phyloP scores from a whole-genome alignment of 768 basidiomycete genomes.

The Calocybe indica region DNA sequence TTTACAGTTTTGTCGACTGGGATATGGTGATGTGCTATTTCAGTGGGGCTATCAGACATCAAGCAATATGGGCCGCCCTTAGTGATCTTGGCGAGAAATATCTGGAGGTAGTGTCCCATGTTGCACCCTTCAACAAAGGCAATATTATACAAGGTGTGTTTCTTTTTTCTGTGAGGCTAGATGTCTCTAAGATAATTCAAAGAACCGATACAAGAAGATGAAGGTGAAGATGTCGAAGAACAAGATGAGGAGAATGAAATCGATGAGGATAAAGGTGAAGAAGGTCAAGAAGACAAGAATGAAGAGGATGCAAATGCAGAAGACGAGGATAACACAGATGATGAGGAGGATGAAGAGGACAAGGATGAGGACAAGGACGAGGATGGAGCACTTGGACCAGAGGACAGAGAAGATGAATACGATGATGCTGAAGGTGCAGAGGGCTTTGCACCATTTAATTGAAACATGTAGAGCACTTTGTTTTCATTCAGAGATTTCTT shows the following conservation, averaged over 20 bases:
- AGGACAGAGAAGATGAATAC: too few relatives aligned
- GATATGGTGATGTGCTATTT: constrained; percentile 20
- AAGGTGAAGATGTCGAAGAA: neutral
- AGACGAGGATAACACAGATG: neutral
- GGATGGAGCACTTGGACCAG: too few relatives aligned
- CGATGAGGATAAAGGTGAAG: neutral
- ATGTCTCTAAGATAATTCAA: neutral
- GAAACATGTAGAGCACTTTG: too few relatives aligned
- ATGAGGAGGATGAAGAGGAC: neutral
- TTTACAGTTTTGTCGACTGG: constrained; percentile 17
- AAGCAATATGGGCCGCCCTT: neutral
- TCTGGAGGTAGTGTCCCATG: neutral
- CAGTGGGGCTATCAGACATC: constrained; percentile 16
- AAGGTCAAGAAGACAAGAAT: neutral
- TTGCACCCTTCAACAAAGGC: too few relatives aligned
- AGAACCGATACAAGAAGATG: neutral
- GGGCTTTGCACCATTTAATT: too few relatives aligned
- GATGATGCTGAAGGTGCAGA: too few relatives aligned
- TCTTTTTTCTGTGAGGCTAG: neutral
- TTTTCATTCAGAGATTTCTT: too few relatives aligned
- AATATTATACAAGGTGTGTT: too few relatives aligned
- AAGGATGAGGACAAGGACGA: too few relatives aligned
- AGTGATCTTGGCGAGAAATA: neutral
- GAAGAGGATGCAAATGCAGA: neutral
- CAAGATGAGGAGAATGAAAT: neutral